Percentiles rank a stretch among this genome's conserved stretches.
Conservation (phyloP, 345 rosid genomes). For the Citrus cavaleriei region DNA sequence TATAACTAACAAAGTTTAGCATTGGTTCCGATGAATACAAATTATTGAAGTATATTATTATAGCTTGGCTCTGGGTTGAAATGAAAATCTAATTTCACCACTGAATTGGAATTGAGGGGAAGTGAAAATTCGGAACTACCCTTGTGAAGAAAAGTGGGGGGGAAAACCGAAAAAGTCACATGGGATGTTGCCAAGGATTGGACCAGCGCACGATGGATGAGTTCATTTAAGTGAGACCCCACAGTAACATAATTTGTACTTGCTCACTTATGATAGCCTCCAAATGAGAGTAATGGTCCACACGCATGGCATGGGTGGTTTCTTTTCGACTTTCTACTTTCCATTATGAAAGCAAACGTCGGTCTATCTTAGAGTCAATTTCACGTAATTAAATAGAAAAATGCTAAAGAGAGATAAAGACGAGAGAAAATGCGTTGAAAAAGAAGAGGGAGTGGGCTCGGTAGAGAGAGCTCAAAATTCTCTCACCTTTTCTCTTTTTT, state of each 20-base stretch:
- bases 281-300: slow-evolving; percentile 34
- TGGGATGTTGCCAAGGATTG: slow-evolving; percentile 33
- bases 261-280: slow-evolving; percentile 20
- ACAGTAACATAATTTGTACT: slow-evolving; percentile 24
- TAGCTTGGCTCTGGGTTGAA: too few species aligned
- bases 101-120: too few species aligned
- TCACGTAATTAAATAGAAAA: neutral
- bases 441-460: too few species aligned
- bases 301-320: slow-evolving; percentile 24
- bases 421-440: too few species aligned
- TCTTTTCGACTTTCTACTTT: neutral
- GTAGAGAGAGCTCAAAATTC: too few species aligned
- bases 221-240: slow-evolving; percentile 7
- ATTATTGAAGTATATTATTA: too few species aligned
- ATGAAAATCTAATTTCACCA: too few species aligned
- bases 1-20: too few species aligned
- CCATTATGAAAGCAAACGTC: neutral
- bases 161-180: slow-evolving; percentile 18
- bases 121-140: neutral
- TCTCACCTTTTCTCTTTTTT: too few species aligned
- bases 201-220: slow-evolving; percentile 15
- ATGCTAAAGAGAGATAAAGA: too few species aligned
- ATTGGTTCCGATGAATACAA: too few species aligned
- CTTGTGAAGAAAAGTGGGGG: neutral
- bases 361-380: neutral